A percentile compares a stretch with the other conserved stretches of the same genome.
Evolutionary conservation across 768 basidiomycete species (phyloP).

Genomic region (Lactarius sanguifluus): DNA sequence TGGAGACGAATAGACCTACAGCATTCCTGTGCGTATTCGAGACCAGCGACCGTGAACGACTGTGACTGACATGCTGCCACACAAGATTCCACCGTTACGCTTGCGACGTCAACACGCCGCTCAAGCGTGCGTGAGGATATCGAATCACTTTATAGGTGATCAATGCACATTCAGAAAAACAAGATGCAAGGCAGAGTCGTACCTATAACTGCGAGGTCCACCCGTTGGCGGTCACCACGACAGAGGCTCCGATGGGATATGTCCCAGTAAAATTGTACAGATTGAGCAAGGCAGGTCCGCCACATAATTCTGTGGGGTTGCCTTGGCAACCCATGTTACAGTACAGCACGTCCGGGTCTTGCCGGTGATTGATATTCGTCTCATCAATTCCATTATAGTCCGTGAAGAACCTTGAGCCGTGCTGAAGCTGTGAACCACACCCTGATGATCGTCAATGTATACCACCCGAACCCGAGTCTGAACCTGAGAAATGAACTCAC

Average conservation of each 20-base stretch:
- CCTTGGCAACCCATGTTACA: neutral
- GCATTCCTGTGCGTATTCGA: conserved; percentile 10
- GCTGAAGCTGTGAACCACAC: conserved; percentile 2
- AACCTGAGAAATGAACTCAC: conserved; percentile 42
- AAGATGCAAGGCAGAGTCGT: neutral
- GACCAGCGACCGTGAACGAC: conserved; percentile 4
- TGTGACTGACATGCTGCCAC: neutral
- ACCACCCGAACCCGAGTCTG: neutral
- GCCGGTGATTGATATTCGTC: too few relatives aligned
- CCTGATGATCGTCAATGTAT: neutral
- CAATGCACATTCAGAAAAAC: neutral
- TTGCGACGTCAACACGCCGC: neutral
- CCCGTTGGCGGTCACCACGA: neutral
- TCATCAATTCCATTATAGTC: neutral
- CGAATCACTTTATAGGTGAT: neutral
- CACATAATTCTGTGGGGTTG: neutral
- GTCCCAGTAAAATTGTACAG: neutral
- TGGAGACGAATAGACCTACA: neutral
- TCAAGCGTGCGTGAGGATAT: conserved; percentile 2
- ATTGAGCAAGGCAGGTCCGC: neutral
- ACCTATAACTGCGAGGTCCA: conserved; percentile 1
- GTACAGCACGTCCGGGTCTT: neutral
- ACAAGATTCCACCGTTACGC: conserved; percentile 13
- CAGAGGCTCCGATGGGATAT: neutral
- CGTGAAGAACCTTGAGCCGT: neutral